phyloP scores from a whole-genome alignment of 2,329 filamentous ascomycete genomes.

The Colletotrichum navitas region DNA sequence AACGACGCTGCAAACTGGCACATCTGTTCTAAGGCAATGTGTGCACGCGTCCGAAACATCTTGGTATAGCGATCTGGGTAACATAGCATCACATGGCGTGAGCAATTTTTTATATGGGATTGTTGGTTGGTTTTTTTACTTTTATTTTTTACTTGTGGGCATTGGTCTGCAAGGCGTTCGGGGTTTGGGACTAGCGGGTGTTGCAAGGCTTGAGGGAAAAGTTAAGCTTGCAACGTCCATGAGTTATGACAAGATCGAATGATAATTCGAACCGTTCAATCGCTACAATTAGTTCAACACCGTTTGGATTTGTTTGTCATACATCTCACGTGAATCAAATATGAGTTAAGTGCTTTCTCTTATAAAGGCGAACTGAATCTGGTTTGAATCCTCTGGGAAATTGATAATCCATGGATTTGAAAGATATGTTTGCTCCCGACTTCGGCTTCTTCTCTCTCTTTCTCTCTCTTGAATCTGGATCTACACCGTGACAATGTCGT shows the following conservation, averaged over 20 bases:
- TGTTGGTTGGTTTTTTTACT: neutral
- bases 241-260: constrained; percentile 8
- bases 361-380: too few species aligned
- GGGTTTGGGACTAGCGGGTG: neutral
- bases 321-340: too few species aligned
- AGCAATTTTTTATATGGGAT: neutral
- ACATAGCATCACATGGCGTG: constrained; percentile 8
- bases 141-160: neutral
- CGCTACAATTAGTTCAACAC: neutral
- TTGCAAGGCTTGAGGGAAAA: neutral
- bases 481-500: neutral
- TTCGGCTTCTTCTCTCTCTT: neutral
- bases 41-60: neutral
- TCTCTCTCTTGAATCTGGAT: neutral
- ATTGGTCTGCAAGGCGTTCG: constrained; percentile 16
- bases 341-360: rapidly evolving
- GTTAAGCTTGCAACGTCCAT: neutral
- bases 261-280: neutral
- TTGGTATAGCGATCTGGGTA: neutral
- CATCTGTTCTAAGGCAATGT: neutral
- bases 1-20: too few species aligned
- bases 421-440: neutral
- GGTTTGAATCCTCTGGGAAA: too few species aligned
- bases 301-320: too few species aligned
- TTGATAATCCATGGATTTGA: too few species aligned